Evolutionary conservation across 73 alveolate species (phyloP).

Genomic region (Paramecium sonneborni): DNA sequence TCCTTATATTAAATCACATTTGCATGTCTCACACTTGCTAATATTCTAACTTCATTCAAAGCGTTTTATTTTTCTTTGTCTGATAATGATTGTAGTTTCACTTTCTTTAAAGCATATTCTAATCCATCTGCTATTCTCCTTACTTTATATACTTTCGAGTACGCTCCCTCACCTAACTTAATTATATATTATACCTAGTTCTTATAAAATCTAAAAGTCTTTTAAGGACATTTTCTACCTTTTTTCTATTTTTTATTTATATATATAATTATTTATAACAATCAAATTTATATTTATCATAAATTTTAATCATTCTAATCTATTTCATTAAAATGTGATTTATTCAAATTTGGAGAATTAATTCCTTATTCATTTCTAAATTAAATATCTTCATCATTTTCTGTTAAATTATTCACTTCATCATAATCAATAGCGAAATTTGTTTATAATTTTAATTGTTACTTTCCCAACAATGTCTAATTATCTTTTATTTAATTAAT

Average conservation of each 20-base stretch:
- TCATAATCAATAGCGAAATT: not conserved
- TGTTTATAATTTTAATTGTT: not conserved
- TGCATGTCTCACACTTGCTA: constrained; percentile 86
- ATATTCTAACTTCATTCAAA: constrained; percentile 88
- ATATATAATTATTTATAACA: not conserved
- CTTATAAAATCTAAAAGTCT: constrained; percentile 38
- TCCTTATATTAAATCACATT: constrained; percentile 87
- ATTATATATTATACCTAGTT: constrained; percentile 36
- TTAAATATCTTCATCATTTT: not conserved
- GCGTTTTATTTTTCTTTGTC: constrained; percentile 88
- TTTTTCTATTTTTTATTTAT: not conserved
- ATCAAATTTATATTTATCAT: not conserved
- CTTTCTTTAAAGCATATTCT: constrained; percentile 87
- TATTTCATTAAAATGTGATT: not conserved
- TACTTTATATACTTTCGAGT: constrained; percentile 81
- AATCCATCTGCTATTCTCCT: constrained; percentile 77
- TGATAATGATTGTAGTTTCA: constrained; percentile 79
- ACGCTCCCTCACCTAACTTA: constrained; percentile 85
- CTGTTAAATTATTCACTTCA: not conserved
- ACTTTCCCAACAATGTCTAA: not conserved
- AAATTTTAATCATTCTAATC: not conserved
- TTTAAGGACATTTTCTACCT: constrained; percentile 40
- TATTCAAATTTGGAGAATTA: not conserved
- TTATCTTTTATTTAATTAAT: not conserved
- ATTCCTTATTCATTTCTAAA: not conserved